Evolutionary conservation across 306 rosid species (phyloP).

Genomic region (Elaeagnus macrophylla): DNA sequence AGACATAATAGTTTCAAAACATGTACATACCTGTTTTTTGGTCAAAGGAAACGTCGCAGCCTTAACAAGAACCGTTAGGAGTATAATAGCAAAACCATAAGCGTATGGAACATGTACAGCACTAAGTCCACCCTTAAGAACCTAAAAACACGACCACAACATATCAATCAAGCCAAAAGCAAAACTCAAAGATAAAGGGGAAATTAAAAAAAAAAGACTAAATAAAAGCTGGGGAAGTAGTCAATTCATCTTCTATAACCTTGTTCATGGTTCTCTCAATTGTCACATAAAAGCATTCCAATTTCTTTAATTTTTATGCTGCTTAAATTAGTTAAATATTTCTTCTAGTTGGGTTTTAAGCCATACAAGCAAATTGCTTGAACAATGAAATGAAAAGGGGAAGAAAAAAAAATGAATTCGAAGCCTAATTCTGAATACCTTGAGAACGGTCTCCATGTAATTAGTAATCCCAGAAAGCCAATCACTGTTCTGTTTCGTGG

Average conservation of each 20-base stretch:
- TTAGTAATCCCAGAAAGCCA: conserved; percentile 86
- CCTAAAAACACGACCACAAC: conserved; percentile 19
- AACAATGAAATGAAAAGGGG: neutral
- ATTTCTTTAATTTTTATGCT: neutral
- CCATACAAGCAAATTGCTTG: neutral
- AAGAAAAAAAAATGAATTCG: neutral
- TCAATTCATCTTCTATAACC: neutral
- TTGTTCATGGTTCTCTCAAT: neutral
- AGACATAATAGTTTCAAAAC: neutral
- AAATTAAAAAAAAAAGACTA: conserved; percentile 7
- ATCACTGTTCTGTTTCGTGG: conserved; percentile 58
- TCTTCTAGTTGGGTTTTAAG: neutral
- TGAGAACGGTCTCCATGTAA: conserved; percentile 72
- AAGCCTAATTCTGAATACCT: too few relatives aligned
- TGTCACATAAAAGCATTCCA: neutral
- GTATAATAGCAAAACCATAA: conserved; percentile 93
- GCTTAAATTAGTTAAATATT: neutral
- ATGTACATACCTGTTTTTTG: conserved; percentile 58
- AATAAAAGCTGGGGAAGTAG: neutral
- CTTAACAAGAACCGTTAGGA: conserved; percentile 74
- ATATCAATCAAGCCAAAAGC: too few relatives aligned
- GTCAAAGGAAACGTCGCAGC: conserved; percentile 83
- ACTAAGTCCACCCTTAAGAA: conserved; percentile 80
- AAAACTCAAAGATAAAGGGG: too few relatives aligned
- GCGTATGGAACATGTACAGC: conserved; percentile 74